Conservation (phyloP, 192 early-diverging fungal species). For the Backusella macrospora region DNA sequence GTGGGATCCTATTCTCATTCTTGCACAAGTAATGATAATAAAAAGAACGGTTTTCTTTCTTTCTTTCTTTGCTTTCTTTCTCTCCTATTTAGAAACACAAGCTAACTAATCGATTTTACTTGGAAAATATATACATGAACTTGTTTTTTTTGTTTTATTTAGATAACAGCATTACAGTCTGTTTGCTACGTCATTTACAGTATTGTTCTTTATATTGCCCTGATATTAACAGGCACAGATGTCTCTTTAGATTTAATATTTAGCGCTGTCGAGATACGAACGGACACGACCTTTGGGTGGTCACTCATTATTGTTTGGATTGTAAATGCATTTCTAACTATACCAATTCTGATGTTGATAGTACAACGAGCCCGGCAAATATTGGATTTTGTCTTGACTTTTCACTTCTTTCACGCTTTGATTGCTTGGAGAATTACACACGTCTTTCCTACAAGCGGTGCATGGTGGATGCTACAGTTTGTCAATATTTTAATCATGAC, state of each 20-base stretch:
- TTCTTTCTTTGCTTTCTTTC: no score
- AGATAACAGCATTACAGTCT: slow-evolving; percentile 61
- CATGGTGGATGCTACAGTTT: slow-evolving; percentile 71
- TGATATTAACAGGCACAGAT: slow-evolving; percentile 62
- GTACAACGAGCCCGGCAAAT: slow-evolving; percentile 77
- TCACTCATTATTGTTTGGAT: slow-evolving; percentile 64
- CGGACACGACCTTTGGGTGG: slow-evolving; percentile 72
- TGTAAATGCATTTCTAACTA: slow-evolving; percentile 59
- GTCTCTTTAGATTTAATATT: slow-evolving; percentile 73
- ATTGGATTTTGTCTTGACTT: slow-evolving; percentile 76
- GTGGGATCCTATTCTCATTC: slow-evolving; percentile 57
- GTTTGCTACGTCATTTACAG: slow-evolving; percentile 61
- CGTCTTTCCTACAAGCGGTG: slow-evolving; percentile 59
- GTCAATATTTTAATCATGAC: slow-evolving; percentile 61
- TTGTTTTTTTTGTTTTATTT: not conserved
- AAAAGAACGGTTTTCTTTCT: not conserved
- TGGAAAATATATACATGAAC: not conserved
- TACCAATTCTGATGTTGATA: slow-evolving; percentile 57
- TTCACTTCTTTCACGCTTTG: slow-evolving; percentile 70
- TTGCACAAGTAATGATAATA: slow-evolving; percentile 41
- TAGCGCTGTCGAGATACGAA: slow-evolving; percentile 57
- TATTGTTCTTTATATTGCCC: slow-evolving; percentile 50
- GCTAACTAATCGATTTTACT: not conserved
- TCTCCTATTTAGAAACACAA: not conserved
- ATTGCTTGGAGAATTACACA: slow-evolving; percentile 59